Conservation (phyloP, 441 rosid species). For the Cnidoscolus chayamansa region DNA sequence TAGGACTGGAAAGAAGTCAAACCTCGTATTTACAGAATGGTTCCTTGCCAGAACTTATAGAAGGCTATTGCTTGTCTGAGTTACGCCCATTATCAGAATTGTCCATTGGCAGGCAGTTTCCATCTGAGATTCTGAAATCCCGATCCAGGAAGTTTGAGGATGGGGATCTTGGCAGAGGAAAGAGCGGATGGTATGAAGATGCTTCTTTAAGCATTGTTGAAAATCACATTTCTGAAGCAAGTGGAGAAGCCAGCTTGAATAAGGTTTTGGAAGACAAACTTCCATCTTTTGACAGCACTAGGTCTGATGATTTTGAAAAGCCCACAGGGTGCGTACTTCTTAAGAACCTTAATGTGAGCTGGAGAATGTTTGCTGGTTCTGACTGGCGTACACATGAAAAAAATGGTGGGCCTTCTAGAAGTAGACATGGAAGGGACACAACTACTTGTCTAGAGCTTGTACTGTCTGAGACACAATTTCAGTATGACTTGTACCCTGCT, state of each 20-base stretch:
- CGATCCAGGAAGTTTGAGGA: conserved; percentile 32
- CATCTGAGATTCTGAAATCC: conserved; percentile 33
- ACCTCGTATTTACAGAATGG: conserved; percentile 48
- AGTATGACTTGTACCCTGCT: conserved; percentile 58
- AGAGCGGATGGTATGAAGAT: conserved; percentile 78
- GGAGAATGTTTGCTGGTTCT: conserved; percentile 86
- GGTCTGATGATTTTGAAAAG: conserved; percentile 40
- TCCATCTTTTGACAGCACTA: conserved; percentile 32
- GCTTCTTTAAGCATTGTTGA: conserved; percentile 60
- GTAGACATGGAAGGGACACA: conserved; percentile 53
- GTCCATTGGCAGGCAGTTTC: conserved; percentile 44
- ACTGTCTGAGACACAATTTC: conserved; percentile 61
- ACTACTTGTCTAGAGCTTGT: conserved; percentile 65
- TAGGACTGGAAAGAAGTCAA: conserved; percentile 50
- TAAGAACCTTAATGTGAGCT: conserved; percentile 58
- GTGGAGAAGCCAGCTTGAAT: conserved; percentile 45
- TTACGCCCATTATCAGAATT: conserved; percentile 54
- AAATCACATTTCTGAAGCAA: conserved; percentile 76
- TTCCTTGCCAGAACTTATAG: conserved; percentile 70
- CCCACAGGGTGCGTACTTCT: conserved; percentile 61
- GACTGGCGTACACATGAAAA: conserved; percentile 60
- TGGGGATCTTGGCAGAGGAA: conserved; percentile 53
- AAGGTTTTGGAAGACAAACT: conserved; percentile 44
- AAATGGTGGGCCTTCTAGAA: conserved; percentile 30
- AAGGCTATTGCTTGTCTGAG: conserved; percentile 73